These are phyloP conservation scores for Vitis hybrid DNA, from an alignment of 177 flowering plant species.

Conservation along the genomic window DNA sequence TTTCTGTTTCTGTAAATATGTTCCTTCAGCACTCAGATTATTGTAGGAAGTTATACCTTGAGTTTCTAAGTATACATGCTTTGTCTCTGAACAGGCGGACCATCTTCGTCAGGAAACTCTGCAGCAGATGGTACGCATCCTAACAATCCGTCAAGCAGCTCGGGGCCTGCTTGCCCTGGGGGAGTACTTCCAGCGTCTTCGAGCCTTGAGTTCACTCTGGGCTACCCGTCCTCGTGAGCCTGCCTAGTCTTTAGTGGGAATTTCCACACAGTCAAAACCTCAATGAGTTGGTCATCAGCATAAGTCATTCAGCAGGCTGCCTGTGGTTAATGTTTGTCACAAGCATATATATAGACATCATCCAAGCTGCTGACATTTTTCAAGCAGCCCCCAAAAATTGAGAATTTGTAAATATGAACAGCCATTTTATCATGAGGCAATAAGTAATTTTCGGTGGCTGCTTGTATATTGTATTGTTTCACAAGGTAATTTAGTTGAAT, in stretches of 20 bases:
- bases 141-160: conserved; percentile 58
- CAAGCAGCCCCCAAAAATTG: conserved; percentile 9
- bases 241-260: conserved; percentile 15
- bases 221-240: conserved; percentile 41
- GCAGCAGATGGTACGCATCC: conserved; percentile 48
- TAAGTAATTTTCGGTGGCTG: neutral
- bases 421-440: conserved; percentile 10
- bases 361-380: conserved; percentile 21
- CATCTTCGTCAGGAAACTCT: conserved; percentile 53
- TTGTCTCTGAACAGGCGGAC: conserved; percentile 47
- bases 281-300: neutral
- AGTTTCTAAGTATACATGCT: neutral
- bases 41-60: neutral
- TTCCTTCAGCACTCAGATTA: no score
- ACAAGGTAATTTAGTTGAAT: neutral
- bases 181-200: conserved; percentile 56
- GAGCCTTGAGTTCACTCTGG: conserved; percentile 52
- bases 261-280: neutral
- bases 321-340: conserved; percentile 1
- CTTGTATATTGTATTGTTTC: neutral
- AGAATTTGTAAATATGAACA: conserved; percentile 16
- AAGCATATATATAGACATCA: neutral
- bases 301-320: conserved; percentile 4
- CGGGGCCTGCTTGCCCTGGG: conserved; percentile 55
- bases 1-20: no score